A percentile compares a stretch with the other conserved stretches of the same genome.
Conservation (phyloP, 805 yeast species). For the Starmerella roubikii region DNA sequence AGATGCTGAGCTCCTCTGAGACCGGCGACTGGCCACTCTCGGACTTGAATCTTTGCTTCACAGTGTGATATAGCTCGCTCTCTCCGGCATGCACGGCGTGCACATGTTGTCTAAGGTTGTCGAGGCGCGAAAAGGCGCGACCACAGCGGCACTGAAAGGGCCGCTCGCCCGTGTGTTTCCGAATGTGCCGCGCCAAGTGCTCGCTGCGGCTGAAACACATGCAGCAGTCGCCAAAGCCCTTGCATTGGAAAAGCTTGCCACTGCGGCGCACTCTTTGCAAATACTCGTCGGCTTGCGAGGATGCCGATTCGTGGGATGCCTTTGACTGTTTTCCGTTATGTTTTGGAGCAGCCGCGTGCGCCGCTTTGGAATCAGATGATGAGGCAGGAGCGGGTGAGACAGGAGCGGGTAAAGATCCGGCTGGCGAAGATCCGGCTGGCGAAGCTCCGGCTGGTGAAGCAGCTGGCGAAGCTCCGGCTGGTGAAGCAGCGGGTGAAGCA, state of each 20-base stretch:
- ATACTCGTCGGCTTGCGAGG: not conserved
- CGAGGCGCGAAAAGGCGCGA: constrained; percentile 68
- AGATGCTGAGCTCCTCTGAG: not conserved
- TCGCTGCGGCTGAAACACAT: constrained; percentile 88
- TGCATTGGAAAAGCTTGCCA: constrained; percentile 57
- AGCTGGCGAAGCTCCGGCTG: no score
- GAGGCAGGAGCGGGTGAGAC: no score
- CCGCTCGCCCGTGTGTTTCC: constrained; percentile 90
- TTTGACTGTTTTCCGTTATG: no score
- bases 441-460: no score
- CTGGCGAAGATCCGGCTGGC: no score
- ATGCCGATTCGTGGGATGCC: no score
- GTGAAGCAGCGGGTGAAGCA: no score
- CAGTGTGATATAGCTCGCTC: constrained; percentile 20
- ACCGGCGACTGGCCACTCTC: not conserved
- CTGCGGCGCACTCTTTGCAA: constrained; percentile 14
- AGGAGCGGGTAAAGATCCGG: no score
- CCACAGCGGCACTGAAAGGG: constrained; percentile 78
- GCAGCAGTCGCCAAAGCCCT: constrained; percentile 71
- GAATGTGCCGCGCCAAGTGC: constrained; percentile 79
- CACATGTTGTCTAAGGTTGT: constrained; percentile 80
- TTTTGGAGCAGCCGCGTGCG: no score
- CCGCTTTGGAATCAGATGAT: no score
- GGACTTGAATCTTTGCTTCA: constrained; percentile 4
- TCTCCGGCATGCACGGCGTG: constrained; percentile 66